phyloP scores from a whole-genome alignment of 73 alveolate genomes.

The Paramecium caudatum region DNA sequence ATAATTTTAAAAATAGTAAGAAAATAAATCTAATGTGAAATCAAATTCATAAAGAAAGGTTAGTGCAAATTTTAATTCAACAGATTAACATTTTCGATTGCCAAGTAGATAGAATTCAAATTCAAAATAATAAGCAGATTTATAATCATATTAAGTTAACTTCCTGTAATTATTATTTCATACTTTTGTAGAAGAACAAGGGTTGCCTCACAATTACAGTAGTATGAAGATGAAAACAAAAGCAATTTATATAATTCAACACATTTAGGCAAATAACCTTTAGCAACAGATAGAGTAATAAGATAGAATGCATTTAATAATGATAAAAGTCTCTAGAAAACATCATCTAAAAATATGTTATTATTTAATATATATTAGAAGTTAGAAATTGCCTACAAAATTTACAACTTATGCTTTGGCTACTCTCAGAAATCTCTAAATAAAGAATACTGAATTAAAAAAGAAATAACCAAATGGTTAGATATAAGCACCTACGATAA shows the following conservation, averaged over 20 bases:
- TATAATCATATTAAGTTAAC: conserved; percentile 16
- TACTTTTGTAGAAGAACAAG: conserved; percentile 33
- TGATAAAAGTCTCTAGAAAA: background rate
- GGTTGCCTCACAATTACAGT: conserved; percentile 47
- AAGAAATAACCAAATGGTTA: conserved; percentile 10
- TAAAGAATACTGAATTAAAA: conserved; percentile 31
- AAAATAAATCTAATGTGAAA: background rate
- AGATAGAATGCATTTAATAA: background rate
- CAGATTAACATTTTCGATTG: conserved; percentile 29
- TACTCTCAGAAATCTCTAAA: conserved; percentile 5
- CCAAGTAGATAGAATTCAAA: conserved; percentile 64
- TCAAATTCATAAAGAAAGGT: conserved; percentile 5
- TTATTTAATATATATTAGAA: background rate
- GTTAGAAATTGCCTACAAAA: conserved; percentile 16
- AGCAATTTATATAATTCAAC: background rate
- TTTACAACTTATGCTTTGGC: conserved; percentile 25
- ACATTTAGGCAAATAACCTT: background rate
- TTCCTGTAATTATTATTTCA: conserved; percentile 58
- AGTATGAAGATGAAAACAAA: conserved; percentile 28
- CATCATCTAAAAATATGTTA: conserved; percentile 34
- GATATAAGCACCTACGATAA: background rate
- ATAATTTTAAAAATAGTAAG: background rate
- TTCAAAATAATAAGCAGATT: background rate
- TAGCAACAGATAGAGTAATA: conserved; percentile 17
- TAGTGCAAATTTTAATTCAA: conserved; percentile 34